Evolutionary conservation across 208 protist genomes (phyloP).

Genomic region (Trypanosoma cruzi): DNA sequence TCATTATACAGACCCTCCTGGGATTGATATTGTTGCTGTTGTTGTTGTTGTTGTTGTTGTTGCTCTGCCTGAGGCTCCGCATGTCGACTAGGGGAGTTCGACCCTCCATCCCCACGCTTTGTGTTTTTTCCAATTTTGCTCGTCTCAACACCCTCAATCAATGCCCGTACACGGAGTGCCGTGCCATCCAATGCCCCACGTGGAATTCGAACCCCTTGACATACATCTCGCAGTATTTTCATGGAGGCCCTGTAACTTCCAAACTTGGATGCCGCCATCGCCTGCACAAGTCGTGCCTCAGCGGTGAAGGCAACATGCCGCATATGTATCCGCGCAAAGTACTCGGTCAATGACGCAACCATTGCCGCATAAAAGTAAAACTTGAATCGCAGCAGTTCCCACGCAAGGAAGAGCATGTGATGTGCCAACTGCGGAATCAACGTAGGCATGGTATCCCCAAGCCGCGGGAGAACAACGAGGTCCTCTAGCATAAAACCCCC

Average conservation of each 20-base stretch:
- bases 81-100: not conserved
- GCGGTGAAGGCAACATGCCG: constrained; percentile 43
- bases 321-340: constrained; percentile 54
- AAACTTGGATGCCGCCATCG: constrained; percentile 50
- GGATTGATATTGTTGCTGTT: constrained; percentile 13
- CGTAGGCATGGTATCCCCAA: constrained; percentile 30
- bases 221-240: constrained; percentile 50
- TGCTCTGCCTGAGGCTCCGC: not conserved
- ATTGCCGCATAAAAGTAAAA: constrained; percentile 58
- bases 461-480: constrained; percentile 33
- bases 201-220: constrained; percentile 55
- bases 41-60: constrained; percentile 7
- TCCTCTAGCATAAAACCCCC: constrained; percentile 34
- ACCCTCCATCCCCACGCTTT: constrained; percentile 5
- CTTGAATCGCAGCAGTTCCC: constrained; percentile 45
- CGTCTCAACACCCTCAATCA: constrained; percentile 18
- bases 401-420: constrained; percentile 51
- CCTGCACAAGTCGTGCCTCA: constrained; percentile 67
- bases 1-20: constrained; percentile 39
- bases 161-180: constrained; percentile 5
- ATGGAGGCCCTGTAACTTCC: constrained; percentile 68
- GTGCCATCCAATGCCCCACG: constrained; percentile 27
- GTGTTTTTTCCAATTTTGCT: constrained; percentile 9
- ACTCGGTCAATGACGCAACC: constrained; percentile 63
- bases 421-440: constrained; percentile 45